Evolutionary conservation across 371 early-diverging fungal species (phyloP).

Genomic region (Conidiobolus incongruus): DNA sequence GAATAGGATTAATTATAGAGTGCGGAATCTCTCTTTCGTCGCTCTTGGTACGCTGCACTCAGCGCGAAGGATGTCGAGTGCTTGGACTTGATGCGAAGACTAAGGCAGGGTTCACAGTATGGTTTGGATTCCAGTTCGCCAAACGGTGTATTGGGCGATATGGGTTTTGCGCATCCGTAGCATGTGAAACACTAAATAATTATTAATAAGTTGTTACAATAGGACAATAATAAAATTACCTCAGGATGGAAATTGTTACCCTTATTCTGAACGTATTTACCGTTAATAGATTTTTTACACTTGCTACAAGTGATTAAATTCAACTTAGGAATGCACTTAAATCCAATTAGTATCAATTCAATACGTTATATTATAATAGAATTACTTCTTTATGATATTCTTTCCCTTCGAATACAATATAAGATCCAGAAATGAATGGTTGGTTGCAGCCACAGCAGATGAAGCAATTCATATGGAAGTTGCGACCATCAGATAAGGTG

Average conservation of each 20-base stretch:
- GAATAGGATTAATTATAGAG: too few relatives aligned
- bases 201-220: not conserved
- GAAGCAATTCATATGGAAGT: slow-evolving; percentile 5
- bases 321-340: slow-evolving; percentile 5
- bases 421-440: slow-evolving; percentile 3
- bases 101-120: slow-evolving; percentile 7
- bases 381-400: slow-evolving; percentile 4
- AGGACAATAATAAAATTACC: slow-evolving; percentile 4
- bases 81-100: not conserved
- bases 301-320: slow-evolving; percentile 1
- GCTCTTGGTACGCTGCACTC: slow-evolving; percentile 2
- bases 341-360: not conserved
- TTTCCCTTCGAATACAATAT: slow-evolving; percentile 1
- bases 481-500: slow-evolving; percentile 3
- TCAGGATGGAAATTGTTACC: slow-evolving; percentile 7
- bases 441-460: slow-evolving; percentile 3
- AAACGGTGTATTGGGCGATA: slow-evolving; percentile 5
- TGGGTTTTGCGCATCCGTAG: slow-evolving; percentile 3
- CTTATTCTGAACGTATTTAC: slow-evolving; percentile 4
- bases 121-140: slow-evolving; percentile 7
- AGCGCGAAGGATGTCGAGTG: slow-evolving; percentile 3
- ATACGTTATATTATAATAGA: not conserved
- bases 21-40: not conserved
- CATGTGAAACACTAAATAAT: slow-evolving; percentile 5
- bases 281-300: slow-evolving; percentile 1